Evolutionary conservation across 768 basidiomycete genomes (phyloP), one percentile per base, ranked within the genome.

Genomic region (Calocybe gangraenosa): DNA sequence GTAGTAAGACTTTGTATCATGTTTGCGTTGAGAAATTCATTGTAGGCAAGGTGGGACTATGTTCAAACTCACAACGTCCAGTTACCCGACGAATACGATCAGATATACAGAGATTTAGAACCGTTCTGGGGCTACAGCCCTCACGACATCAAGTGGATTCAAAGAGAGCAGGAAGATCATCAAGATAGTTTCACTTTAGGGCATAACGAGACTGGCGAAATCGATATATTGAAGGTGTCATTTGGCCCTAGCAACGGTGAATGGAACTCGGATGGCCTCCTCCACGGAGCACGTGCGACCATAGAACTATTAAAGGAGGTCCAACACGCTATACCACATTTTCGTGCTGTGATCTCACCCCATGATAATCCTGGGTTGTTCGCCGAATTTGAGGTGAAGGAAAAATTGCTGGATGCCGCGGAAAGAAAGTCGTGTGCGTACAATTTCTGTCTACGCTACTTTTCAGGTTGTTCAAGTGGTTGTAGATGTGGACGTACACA

Each of bases 81-180:
- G 40, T 63, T 79, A 7, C 70, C 71, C 6, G 77, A 79, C 53
- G 78, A 78, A 48, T 80, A 78, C 52, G 76, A 79, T 53, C 70
- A 73, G 43, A 77, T 80, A 42, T 51, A 61, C 48, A 55, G 48
- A 13, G 67, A 74, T 48, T 49, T 77, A 7, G 60, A 67, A 22
- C 74, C 72, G 0, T 74, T 69, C 56, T 72, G 68, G 65, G 74
- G 67, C 7, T 52, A 73, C 28, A 46, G 54, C 7, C 71, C 73
- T 6, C 35, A 39, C 0, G 62, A 63, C 33, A 55, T 74, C 1
- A 55, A 55, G 22, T 37, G 28, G 6, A 48, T 65, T 14, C 65
- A 63, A 15, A 33, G 25, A 1, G 55, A 61, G 35, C 59, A 54
- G 46, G 68, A 71, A 49, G 33, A 36, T 9, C 53, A 61, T 20